Conservation (phyloP, 257 asterid genomes). For the Parsonsia alboflavescens region DNA sequence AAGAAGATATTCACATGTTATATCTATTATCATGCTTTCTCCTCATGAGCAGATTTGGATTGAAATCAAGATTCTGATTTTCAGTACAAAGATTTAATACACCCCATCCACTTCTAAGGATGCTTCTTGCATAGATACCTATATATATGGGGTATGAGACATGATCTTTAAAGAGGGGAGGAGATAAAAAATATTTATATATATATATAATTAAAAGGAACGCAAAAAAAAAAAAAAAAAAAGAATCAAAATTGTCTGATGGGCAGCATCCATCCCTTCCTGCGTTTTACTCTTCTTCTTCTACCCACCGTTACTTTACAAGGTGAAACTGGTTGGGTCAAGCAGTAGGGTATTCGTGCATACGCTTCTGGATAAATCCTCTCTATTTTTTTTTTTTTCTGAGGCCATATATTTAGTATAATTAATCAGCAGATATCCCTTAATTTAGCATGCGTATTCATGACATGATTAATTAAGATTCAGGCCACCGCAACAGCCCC, state of each 20-base stretch:
- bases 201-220: too few relatives aligned
- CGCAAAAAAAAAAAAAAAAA: not conserved
- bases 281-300: not conserved
- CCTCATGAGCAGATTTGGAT: not conserved
- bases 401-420: not conserved
- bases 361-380: not conserved
- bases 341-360: not conserved
- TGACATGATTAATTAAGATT: not conserved
- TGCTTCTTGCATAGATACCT: slow-evolving; percentile 14
- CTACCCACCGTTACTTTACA: not conserved
- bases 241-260: slow-evolving; percentile 40
- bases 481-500: slow-evolving; percentile 78
- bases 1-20: not conserved
- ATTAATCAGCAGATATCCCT: not conserved
- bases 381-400: slow-evolving; percentile 1
- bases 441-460: not conserved
- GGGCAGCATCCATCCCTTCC: slow-evolving; percentile 7
- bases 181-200: too few relatives aligned
- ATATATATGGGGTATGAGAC: slow-evolving; percentile 4
- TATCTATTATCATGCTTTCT: not conserved
- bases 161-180: not conserved
- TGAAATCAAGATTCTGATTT: not conserved
- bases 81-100: not conserved
- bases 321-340: not conserved
- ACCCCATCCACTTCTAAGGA: slow-evolving; percentile 21